Base-by-base conservation (phyloP, 192 early-diverging fungal species). In the Thamnidium elegans region DNA sequence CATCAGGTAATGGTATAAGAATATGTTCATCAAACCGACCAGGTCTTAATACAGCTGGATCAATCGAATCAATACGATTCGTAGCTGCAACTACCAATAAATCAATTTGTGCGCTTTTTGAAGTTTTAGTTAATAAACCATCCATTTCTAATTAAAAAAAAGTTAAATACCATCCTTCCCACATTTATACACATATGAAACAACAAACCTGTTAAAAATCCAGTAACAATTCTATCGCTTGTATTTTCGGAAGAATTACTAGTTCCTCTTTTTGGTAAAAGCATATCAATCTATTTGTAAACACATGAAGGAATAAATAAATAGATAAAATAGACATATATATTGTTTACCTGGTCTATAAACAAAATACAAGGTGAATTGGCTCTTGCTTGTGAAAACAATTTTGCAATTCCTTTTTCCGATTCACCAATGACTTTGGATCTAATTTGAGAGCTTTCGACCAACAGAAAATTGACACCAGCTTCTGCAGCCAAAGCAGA, bases 391-490 rank as follows among this genome's bases (percentile, higher is more conserved):
- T 89, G 84, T 2, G 85, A 76, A 83, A 98, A 98, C 59, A 96
- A 74, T 6, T 79, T 82, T 7, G 89, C 86, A 70, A 98, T 89
- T 42, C 87, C 87, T 55, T 88, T 82, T 63, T 98, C 96, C 0
- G 92, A 91, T 74, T 95, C 93, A 45, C 96, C 96, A n/a, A 98
- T 91, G 20, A 95, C 72, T 72, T 95, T 95, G 23, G 93, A 95
- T 52, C 91, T 81, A 31, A 98, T 72, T 73, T 92, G 89, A 1
- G 95, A 85, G 39, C 90, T 81, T 63, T 94, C 94, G 1, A 94
- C 89, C 62, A 88, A 81, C 70, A 97, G 88, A 63, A 88, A 89
- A 53, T 91, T 91, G 64, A 95, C 82, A 7, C 89, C 91, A 14
- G 87, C 64, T 73, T 91, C 91, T 17, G 84, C 72, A 4, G 91